Evolutionary conservation across 176 grass and related monocot species (phyloP), one percentile per base, ranked within the genome.

Genomic region (Lolium rigidum): DNA sequence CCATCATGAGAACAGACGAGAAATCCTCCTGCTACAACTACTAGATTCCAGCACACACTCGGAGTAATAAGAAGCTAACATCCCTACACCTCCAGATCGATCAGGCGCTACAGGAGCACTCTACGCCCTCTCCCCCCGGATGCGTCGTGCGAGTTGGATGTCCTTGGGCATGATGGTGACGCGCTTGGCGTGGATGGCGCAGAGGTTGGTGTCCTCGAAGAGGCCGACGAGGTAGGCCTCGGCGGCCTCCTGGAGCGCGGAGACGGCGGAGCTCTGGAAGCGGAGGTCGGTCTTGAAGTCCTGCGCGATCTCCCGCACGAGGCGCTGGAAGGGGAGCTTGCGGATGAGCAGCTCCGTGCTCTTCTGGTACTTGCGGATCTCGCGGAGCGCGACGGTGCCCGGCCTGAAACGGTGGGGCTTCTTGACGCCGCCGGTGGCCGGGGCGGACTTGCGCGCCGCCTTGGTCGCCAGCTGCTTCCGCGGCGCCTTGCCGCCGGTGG

Each of bases 321-420:
- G 89, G 14, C 92, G 81, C 87, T 94, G 89, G 87, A 94, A 94
- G 6, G 87, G 89, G 26, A 94, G 87, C 81, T 94, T 94, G 49
- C 87, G 89, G 81, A 94, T 94, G 70, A 94, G 82, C 28, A 89
- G 59, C 87, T 94, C 87, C 0, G 92, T 94, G 73, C 92, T 94
- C 89, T 94, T 94, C 81, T 94, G 89, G 84, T 94, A 94, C 89
- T 89, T 94, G 87, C 87, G 92, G 50, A 94, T 94, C 89, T 94
- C 89, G 0, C 92, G 76, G 48, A 94, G 92, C 3, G 87, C 87
- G 10, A 94, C 87, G 64, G 92, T 94, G 49, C 89, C 89, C 4
- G 92, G 89, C 20, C 92, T 80, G 77, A 94, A 94, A 20, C 86
- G 89, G 55, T 91, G 86, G 79, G 95, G 95, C 87, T 97, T 97